Percentiles rank a stretch among this genome's conserved stretches.
Evolutionary conservation across 257 asterid species (phyloP).

Genomic region (Nicotiana sylvestris): DNA sequence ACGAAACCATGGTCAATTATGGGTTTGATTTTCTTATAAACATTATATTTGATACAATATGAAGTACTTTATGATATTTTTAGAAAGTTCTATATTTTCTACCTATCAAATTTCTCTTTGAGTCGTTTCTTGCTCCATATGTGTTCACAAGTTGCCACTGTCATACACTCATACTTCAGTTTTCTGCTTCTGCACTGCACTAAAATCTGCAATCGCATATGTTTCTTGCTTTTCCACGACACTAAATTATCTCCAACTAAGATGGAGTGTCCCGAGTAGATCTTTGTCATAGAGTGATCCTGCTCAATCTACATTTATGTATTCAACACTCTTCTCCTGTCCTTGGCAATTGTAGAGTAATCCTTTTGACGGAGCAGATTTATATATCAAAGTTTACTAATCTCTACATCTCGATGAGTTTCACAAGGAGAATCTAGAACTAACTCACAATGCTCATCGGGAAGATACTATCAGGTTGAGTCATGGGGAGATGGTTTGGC

Average conservation of each 20-base stretch:
- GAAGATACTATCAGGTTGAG: conserved; percentile 1
- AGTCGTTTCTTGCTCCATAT: background rate
- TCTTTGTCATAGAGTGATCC: background rate
- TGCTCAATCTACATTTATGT: background rate
- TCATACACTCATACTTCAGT: background rate
- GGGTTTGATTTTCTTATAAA: background rate
- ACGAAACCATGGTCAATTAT: background rate
- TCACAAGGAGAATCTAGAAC: background rate
- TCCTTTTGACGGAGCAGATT: background rate
- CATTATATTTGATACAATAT: background rate
- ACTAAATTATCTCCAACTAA: background rate
- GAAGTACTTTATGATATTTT: background rate
- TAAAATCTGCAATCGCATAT: background rate
- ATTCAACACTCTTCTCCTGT: background rate
- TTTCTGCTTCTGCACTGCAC: background rate
- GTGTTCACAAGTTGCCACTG: background rate
- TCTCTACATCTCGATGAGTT: background rate
- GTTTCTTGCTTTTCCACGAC: background rate
- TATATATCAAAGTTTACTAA: background rate
- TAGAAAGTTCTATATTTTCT: background rate
- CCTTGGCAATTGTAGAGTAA: background rate
- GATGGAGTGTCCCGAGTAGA: background rate
- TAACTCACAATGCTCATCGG: background rate
- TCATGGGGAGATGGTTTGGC: background rate
- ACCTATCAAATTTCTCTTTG: background rate